A percentile compares a stretch with the other conserved stretches of the same genome.
Evolutionary conservation across 352 stramenopile species (phyloP).

Genomic region (Globisporangium radiosum): DNA sequence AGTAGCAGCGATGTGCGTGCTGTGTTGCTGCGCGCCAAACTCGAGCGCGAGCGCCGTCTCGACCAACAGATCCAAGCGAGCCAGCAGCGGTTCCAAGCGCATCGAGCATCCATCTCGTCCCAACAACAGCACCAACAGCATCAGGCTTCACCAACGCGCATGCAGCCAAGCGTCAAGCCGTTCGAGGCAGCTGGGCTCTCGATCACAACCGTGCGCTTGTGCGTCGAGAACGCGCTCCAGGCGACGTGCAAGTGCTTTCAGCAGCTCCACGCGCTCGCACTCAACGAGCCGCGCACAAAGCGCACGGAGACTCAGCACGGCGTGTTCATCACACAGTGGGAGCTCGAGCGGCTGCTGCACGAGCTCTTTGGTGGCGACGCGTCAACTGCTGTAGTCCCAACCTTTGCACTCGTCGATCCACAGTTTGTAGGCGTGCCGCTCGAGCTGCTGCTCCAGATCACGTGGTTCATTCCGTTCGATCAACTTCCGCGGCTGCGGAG

Average conservation of each 20-base stretch:
- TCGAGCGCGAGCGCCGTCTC: conserved; percentile 30
- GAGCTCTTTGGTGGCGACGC: conserved; percentile 19
- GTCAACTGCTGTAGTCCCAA: neutral
- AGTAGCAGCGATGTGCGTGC: neutral
- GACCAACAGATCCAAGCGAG: conserved; percentile 41
- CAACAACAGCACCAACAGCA: conserved; percentile 1
- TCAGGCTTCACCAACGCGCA: conserved; percentile 8
- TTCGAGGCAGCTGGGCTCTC: conserved; percentile 36
- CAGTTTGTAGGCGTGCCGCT: conserved; percentile 16
- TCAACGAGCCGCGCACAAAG: conserved; percentile 11
- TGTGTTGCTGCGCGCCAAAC: conserved; percentile 23
- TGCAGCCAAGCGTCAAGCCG: conserved; percentile 9
- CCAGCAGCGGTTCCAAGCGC: conserved; percentile 17
- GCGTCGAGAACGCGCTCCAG: conserved; percentile 40
- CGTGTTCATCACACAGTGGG: conserved; percentile 48
- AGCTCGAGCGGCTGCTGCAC: conserved; percentile 38
- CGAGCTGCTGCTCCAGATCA: conserved; percentile 32
- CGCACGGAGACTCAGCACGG: conserved; percentile 15
- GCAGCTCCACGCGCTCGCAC: conserved; percentile 26
- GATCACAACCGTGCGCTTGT: conserved; percentile 47
- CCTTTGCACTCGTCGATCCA: conserved; percentile 9
- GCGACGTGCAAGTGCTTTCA: conserved; percentile 33
- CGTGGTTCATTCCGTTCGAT: conserved; percentile 65
- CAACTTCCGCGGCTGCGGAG: conserved; percentile 31
- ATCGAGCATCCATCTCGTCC: neutral